Percentiles rank a stretch among this genome's conserved stretches.
Evolutionary conservation across 2,329 filamentous ascomycete species (phyloP).

Genomic region (Trichoderma breve): DNA sequence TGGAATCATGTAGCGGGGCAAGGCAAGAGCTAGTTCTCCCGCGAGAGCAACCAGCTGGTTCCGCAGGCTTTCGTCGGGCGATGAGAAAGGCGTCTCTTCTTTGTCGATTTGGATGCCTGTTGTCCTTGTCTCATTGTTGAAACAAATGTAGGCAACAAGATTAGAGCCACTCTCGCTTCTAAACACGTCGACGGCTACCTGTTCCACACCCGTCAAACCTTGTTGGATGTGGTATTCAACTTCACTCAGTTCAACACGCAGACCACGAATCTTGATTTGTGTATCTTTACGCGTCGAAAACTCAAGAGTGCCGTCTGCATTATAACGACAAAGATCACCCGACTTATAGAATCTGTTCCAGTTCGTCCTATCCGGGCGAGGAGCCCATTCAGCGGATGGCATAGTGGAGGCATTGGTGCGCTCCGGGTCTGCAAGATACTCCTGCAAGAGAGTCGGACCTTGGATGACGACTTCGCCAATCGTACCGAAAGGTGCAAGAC

Average conservation of each 20-base stretch:
- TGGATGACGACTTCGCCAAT: slow-evolving; percentile 37
- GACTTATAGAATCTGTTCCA: slow-evolving; percentile 40
- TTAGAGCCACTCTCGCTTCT: background rate
- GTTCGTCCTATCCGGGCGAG: background rate
- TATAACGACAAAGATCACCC: slow-evolving; percentile 44
- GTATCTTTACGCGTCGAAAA: slow-evolving; percentile 54
- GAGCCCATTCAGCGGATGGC: background rate
- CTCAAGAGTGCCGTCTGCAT: slow-evolving; percentile 37
- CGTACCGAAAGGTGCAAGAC: slow-evolving; percentile 25
- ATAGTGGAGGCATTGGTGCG: slow-evolving; percentile 46
- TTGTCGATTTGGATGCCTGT: background rate
- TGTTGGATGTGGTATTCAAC: slow-evolving; percentile 23
- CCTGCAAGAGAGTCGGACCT: slow-evolving; percentile 46
- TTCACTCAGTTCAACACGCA: slow-evolving; percentile 45
- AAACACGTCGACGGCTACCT: slow-evolving; percentile 15
- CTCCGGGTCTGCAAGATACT: slow-evolving; percentile 45
- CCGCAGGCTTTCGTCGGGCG: slow-evolving; percentile 5
- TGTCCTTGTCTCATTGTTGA: background rate
- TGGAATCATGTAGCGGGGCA: slow-evolving; percentile 26
- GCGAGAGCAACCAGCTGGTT: slow-evolving; percentile 11
- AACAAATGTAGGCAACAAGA: slow-evolving; percentile 9
- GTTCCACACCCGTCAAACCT: background rate
- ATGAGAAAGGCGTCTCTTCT: slow-evolving; percentile 13
- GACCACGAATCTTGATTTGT: slow-evolving; percentile 57
- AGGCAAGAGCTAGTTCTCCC: background rate